Conservation (phyloP, 441 rosid genomes). For the Gossypium aridum region DNA sequence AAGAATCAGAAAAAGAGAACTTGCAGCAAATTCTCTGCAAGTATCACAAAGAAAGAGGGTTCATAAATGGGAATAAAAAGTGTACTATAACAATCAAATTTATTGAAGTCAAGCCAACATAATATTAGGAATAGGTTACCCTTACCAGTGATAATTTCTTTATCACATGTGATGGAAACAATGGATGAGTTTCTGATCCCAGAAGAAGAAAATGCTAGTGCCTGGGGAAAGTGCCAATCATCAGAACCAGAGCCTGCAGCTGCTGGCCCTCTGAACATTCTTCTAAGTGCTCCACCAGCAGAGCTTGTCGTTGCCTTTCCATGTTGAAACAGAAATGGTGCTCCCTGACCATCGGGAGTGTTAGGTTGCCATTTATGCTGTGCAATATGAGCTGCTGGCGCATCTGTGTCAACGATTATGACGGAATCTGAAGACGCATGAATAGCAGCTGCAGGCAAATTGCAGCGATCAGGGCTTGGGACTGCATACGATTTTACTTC, state of each 20-base stretch:
- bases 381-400: slow-evolving; percentile 90
- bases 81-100: background rate
- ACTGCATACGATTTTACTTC: slow-evolving; percentile 76
- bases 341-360: slow-evolving; percentile 94
- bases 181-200: slow-evolving; percentile 84
- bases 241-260: slow-evolving; percentile 53
- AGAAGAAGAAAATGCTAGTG: slow-evolving; percentile 82
- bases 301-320: slow-evolving; percentile 66
- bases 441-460: slow-evolving; percentile 93
- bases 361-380: slow-evolving; percentile 98
- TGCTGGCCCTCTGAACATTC: slow-evolving; percentile 85
- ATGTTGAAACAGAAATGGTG: slow-evolving; percentile 93
- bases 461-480: slow-evolving; percentile 86
- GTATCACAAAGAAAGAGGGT: background rate
- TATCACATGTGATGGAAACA: slow-evolving; percentile 73
- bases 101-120: background rate
- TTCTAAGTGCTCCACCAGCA: slow-evolving; percentile 72
- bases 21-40: background rate
- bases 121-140: slow-evolving; percentile 19
- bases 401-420: slow-evolving; percentile 72
- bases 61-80: background rate
- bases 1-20: background rate
- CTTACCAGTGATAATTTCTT: slow-evolving; percentile 79
- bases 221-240: slow-evolving; percentile 87
- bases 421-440: slow-evolving; percentile 85